phyloP scores from a whole-genome alignment of 192 early-diverging fungal species.

The Rhizoclosmatium globosum region DNA sequence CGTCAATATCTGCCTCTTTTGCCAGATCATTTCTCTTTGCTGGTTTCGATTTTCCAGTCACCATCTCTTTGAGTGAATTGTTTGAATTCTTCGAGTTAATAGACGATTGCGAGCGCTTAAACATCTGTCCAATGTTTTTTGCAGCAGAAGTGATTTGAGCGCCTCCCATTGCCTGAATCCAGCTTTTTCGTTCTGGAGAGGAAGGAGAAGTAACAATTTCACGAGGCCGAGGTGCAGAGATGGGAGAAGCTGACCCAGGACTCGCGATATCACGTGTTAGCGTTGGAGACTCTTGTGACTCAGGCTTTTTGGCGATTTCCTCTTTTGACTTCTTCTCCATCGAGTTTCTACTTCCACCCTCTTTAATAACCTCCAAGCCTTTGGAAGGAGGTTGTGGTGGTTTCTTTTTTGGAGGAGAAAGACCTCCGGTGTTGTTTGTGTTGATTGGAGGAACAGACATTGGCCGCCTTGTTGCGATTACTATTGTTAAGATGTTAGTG shows the following conservation, averaged over 20 bases:
- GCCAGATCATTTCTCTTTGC: neutral
- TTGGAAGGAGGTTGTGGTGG: neutral
- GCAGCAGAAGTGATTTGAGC: neutral
- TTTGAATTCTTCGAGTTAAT: neutral
- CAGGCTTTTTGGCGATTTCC: neutral
- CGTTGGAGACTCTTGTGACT: too few species aligned
- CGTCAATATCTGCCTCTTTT: slow-evolving; percentile 18
- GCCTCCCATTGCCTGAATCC: neutral
- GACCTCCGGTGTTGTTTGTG: neutral
- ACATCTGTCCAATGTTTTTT: slow-evolving; percentile 13
- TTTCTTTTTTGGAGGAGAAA: neutral
- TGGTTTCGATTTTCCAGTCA: neutral
- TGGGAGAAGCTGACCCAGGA: neutral
- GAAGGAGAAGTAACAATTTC: neutral
- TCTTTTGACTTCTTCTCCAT: neutral
- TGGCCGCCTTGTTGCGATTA: neutral
- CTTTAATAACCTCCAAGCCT: neutral
- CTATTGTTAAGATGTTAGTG: neutral
- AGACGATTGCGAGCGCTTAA: neutral
- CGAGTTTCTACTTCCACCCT: neutral
- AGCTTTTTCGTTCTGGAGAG: neutral
- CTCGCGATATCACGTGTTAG: too few species aligned
- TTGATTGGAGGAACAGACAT: neutral
- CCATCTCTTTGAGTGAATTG: neutral
- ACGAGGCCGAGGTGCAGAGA: neutral